Base-by-base conservation (phyloP, 768 basidiomycete genomes). In the Multifurca ochricompacta region DNA sequence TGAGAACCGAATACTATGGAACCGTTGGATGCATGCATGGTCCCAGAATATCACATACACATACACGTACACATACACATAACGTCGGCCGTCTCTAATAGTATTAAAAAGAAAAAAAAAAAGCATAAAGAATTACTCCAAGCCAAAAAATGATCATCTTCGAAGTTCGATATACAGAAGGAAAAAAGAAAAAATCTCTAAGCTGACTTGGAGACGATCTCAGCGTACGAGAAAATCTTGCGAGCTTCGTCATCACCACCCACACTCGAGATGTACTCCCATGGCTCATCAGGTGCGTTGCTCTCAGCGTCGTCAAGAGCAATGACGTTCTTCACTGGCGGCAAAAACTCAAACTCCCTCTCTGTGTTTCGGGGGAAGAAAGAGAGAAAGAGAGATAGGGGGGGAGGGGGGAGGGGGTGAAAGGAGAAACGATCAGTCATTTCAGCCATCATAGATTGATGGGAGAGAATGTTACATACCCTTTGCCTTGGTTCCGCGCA, bases 301-400 rank as follows among this genome's bases (percentile, higher is more conserved):
- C 66, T 68, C 6, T 66, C 62, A 42, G 54, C 59, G 57, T 83
- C 82, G 60, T 82, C 81, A 36, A 83, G 68, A 27, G 72, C 78
- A 54, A 83, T 80, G 42, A 83, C 81, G 31, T 76, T 72, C 28
- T 73, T 77, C 39, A 78, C 64, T 31, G 69, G 71, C 4, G 80
- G 79, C 10, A 83, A 67, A 23, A 82, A 63, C 67, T 82, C 81
- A 59, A 80, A 83, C 51, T 81, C 81, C 34, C 71, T 72, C 25
- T 73, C 79, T 74, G 59, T 21, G 14, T 3, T 31, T 10, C 28
- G 43, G 19, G n/a, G n/a, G 5, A 37, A 18, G n/a, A 18, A 37
- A 37, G 10, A 6, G n/a, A 1, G 4, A 18, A 10, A 6, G n/a
- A 35, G 9, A 11, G n/a, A n/a, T n/a, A n/a, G n/a, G n/a, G n/a